These are phyloP conservation scores for Exophiala bonariae DNA, from an alignment of 2,329 filamentous ascomycete genomes.

Conservation along the genomic window DNA sequence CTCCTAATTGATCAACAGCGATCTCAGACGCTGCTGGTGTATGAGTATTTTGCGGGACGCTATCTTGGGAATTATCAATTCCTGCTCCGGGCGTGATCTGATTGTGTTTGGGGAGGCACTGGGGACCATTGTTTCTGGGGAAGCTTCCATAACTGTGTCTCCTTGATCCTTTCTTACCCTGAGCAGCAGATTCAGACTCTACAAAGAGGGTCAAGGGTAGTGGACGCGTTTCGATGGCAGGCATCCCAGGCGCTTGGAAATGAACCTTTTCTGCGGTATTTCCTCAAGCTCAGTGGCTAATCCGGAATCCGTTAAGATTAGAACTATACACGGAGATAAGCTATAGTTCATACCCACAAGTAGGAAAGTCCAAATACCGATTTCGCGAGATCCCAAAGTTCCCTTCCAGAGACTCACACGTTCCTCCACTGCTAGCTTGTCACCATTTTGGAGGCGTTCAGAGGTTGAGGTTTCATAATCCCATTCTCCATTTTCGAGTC, in stretches of 20 bases:
- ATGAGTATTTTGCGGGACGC: no score
- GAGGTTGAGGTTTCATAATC: background rate
- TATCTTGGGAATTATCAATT: no score
- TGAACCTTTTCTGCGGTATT: background rate
- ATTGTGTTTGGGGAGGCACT: no score
- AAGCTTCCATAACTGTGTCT: no score
- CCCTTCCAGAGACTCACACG: background rate
- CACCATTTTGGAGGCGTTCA: background rate
- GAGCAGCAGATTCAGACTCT: no score
- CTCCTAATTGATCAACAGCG: background rate
- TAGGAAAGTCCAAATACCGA: background rate
- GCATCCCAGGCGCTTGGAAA: background rate
- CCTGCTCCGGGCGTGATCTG: no score
- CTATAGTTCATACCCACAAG: background rate
- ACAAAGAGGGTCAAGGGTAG: no score
- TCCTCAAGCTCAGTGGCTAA: background rate
- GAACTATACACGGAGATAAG: background rate
- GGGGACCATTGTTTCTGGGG: no score
- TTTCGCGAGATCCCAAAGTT: background rate
- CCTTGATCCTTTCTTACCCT: no score
- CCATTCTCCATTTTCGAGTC: background rate
- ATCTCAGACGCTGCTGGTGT: no score
- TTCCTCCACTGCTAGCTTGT: background rate
- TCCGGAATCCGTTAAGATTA: background rate
- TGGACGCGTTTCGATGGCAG: background rate